phyloP scores from a whole-genome alignment of 139 green algal genomes.

The Tetraselmis striata region DNA sequence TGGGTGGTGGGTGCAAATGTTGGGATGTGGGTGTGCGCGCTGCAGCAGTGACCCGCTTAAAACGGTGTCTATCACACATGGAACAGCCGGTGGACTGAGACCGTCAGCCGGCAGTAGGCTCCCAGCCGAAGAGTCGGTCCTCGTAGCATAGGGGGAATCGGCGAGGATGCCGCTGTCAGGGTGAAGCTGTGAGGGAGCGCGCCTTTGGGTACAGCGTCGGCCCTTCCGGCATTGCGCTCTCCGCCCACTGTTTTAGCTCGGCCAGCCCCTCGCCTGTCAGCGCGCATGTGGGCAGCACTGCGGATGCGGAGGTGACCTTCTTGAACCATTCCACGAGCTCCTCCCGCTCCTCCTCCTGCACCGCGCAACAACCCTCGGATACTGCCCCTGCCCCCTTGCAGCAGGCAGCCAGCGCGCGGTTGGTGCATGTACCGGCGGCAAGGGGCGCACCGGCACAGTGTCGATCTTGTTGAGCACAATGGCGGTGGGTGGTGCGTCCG shows the following conservation, averaged over 20 bases:
- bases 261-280: constrained; percentile 26
- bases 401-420: too few relatives aligned
- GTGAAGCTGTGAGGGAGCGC: too few relatives aligned
- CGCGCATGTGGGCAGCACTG: constrained; percentile 40
- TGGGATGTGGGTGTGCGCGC: too few relatives aligned
- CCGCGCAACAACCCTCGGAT: constrained; percentile 46
- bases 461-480: constrained; percentile 7
- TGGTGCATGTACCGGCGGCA: too few relatives aligned
- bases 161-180: too few relatives aligned
- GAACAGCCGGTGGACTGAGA: too few relatives aligned
- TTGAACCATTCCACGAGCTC: constrained; percentile 46
- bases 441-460: background rate
- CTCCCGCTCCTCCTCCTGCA: constrained; percentile 20
- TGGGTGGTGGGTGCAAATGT: too few relatives aligned
- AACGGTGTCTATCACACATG: background rate
- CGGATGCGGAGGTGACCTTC: constrained; percentile 10
- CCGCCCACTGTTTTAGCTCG: constrained; percentile 61
- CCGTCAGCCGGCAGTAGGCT: too few relatives aligned
- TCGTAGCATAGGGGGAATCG: too few relatives aligned
- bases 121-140: too few relatives aligned
- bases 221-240: constrained; percentile 59
- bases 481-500: background rate
- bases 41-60: too few relatives aligned
- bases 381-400: too few relatives aligned
- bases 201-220: constrained; percentile 80